Evolutionary conservation across 257 asterid species (phyloP).

Genomic region (Solanum bulbocastanum): DNA sequence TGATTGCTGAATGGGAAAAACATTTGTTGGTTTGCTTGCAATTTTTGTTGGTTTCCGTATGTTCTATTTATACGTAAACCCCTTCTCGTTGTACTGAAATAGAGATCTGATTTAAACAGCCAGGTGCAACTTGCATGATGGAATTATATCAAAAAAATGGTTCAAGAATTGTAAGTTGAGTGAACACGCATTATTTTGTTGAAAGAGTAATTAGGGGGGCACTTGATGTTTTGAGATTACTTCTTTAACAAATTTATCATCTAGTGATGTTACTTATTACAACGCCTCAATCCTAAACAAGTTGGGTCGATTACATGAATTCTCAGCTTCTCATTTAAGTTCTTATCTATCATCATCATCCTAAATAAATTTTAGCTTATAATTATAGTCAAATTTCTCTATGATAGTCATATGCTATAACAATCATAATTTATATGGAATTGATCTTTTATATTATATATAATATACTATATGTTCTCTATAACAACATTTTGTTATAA

Average conservation of each 20-base stretch:
- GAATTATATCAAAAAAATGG: not conserved
- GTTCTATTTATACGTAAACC: not conserved
- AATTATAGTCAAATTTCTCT: not conserved
- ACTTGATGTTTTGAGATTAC: not conserved
- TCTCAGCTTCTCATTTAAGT: not conserved
- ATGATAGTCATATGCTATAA: not conserved
- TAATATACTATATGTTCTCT: too few relatives aligned
- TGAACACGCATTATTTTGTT: not conserved
- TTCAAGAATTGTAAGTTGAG: not conserved
- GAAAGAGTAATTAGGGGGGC: not conserved
- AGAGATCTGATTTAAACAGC: not conserved
- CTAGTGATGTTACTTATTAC: not conserved
- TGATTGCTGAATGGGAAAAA: not conserved
- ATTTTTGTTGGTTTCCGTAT: not conserved
- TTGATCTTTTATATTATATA: too few relatives aligned
- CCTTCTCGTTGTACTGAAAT: not conserved
- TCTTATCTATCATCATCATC: not conserved
- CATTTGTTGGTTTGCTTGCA: not conserved
- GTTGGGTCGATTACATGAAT: not conserved
- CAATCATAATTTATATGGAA: not conserved
- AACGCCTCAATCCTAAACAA: not conserved
- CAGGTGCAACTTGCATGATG: not conserved
- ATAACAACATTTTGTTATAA: rapidly evolving
- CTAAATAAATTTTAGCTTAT: not conserved
- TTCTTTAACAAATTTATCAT: not conserved